These are phyloP conservation scores for Acacia acuminata DNA, from an alignment of 306 rosid genomes.

Conservation along the genomic window DNA sequence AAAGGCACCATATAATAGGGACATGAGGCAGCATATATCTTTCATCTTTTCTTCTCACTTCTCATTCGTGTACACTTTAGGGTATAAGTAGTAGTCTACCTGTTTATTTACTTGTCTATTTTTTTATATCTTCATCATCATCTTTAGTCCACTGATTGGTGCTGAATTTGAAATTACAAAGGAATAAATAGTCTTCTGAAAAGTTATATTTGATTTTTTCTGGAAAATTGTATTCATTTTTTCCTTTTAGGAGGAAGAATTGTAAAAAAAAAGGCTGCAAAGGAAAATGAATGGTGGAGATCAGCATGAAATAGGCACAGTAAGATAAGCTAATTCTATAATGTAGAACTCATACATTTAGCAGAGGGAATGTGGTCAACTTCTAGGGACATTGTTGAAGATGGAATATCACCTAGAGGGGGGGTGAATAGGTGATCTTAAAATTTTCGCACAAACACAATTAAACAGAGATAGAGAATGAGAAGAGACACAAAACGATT, in stretches of 20 bases:
- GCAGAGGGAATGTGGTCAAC: background rate
- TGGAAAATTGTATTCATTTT: background rate
- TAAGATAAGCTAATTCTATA: background rate
- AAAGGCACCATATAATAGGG: too few relatives aligned
- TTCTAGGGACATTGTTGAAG: background rate
- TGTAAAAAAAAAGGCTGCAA: background rate
- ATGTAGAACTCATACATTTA: constrained; percentile 9
- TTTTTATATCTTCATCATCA: background rate
- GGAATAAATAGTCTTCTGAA: constrained; percentile 31
- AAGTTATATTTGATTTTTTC: constrained; percentile 32
- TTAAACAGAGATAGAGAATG: too few relatives aligned
- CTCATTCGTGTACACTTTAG: background rate
- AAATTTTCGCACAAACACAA: too few relatives aligned
- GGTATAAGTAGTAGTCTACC: background rate
- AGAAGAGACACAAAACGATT: too few relatives aligned
- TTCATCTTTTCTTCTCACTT: background rate
- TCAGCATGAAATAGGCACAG: constrained; percentile 17
- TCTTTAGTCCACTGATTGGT: constrained; percentile 75
- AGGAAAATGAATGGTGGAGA: constrained; percentile 13
- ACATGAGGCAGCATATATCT: background rate
- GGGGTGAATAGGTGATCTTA: too few relatives aligned
- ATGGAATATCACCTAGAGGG: too few relatives aligned
- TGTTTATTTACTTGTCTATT: background rate
- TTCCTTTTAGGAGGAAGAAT: constrained; percentile 7
- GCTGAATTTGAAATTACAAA: constrained; percentile 68